A percentile compares a stretch with the other conserved stretches of the same genome.
Conservation (phyloP, 768 basidiomycete species). For the Phlebiopsis flavidoalba region DNA sequence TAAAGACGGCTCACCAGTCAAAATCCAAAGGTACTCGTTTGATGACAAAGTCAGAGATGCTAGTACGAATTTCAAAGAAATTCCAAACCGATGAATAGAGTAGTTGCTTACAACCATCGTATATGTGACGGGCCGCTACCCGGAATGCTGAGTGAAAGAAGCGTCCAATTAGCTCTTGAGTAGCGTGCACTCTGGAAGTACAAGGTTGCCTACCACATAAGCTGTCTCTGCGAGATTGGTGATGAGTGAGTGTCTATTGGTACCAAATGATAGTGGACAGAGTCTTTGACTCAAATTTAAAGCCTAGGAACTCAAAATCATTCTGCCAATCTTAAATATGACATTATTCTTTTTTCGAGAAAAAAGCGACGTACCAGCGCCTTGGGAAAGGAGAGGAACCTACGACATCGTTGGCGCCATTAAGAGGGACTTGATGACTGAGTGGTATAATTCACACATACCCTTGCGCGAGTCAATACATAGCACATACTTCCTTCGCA, state of each 20-base stretch:
- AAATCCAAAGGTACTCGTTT: slow-evolving; percentile 54
- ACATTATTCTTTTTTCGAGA: too few relatives aligned
- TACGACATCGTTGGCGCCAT: background rate
- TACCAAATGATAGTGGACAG: too few relatives aligned
- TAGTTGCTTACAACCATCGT: slow-evolving; percentile 46
- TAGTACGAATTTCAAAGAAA: slow-evolving; percentile 7
- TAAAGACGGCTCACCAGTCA: slow-evolving; percentile 38
- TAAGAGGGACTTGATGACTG: too few relatives aligned
- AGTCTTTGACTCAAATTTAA: slow-evolving; percentile 35
- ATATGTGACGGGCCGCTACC: slow-evolving; percentile 49
- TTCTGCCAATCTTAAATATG: slow-evolving; percentile 35
- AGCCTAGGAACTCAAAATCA: slow-evolving; percentile 51
- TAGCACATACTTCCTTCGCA: slow-evolving; percentile 45
- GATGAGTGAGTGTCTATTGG: slow-evolving; percentile 46
- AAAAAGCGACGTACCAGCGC: background rate
- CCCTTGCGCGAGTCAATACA: slow-evolving; percentile 26
- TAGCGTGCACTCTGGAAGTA: too few relatives aligned
- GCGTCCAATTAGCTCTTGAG: background rate
- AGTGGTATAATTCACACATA: too few relatives aligned
- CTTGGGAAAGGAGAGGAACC: background rate
- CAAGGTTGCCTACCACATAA: slow-evolving; percentile 36
- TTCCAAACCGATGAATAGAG: background rate
- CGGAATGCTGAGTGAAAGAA: slow-evolving; percentile 40
- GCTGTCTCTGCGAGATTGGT: slow-evolving; percentile 54
- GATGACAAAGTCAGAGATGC: slow-evolving; percentile 52